Percentiles rank a stretch among this genome's conserved stretches.
These are phyloP conservation scores for Aspergillus tamarii DNA, from an alignment of 2,329 filamentous ascomycete genomes.

Conservation along the genomic window DNA sequence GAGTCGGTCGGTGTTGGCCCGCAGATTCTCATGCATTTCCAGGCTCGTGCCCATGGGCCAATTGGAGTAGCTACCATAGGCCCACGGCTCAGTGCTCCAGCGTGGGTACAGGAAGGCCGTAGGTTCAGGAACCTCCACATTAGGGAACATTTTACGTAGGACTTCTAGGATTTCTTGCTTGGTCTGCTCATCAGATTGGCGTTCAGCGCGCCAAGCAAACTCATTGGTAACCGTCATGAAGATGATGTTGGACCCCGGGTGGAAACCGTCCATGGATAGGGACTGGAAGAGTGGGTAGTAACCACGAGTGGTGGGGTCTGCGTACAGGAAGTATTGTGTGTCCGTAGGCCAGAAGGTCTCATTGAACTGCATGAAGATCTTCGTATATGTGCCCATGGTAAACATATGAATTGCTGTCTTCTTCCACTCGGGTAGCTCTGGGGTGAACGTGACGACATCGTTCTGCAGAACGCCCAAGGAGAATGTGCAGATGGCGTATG, in stretches of 20 bases:
- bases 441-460: conserved; percentile 60
- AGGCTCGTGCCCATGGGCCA: conserved; percentile 68
- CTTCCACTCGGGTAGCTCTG: conserved; percentile 67
- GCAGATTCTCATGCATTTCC: conserved; percentile 68
- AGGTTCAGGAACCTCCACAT: conserved; percentile 60
- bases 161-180: conserved; percentile 61
- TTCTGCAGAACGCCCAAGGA: conserved; percentile 69
- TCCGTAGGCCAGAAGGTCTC: conserved; percentile 66
- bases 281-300: conserved; percentile 69
- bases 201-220: conserved; percentile 62
- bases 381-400: conserved; percentile 72
- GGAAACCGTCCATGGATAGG: conserved; percentile 59
- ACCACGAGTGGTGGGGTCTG: conserved; percentile 51
- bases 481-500: conserved; percentile 68
- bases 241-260: conserved; percentile 65
- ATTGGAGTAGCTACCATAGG: conserved; percentile 67
- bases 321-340: conserved; percentile 60
- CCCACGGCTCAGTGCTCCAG: conserved; percentile 56
- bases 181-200: conserved; percentile 62
- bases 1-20: conserved; percentile 64
- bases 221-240: conserved; percentile 65
- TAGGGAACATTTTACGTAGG: conserved; percentile 64
- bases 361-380: conserved; percentile 71
- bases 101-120: conserved; percentile 64
- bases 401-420: conserved; percentile 65